Evolutionary conservation across 495 filamentous ascomycete genomes (phyloP).

Genomic region (Neurospora tetrasperma): DNA sequence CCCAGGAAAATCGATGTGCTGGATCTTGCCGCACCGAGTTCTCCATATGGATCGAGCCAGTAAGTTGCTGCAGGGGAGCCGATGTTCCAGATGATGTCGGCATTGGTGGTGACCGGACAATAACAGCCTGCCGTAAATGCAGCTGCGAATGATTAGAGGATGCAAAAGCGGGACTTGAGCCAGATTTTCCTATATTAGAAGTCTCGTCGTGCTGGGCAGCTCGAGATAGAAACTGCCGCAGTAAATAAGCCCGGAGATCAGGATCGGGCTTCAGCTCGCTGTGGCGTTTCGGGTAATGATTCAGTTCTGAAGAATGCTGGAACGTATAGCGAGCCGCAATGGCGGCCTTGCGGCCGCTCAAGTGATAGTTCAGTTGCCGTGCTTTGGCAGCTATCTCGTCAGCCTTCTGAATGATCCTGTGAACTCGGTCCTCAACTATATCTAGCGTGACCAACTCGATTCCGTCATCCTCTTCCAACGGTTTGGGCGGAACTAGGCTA

Average conservation of each 20-base stretch:
- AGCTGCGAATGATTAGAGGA: background rate
- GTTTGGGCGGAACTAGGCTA: constrained; percentile 58
- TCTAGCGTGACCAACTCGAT: constrained; percentile 76
- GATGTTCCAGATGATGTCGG: background rate
- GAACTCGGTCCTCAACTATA: constrained; percentile 67
- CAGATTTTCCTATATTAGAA: background rate
- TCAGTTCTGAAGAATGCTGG: background rate
- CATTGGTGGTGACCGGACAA: background rate
- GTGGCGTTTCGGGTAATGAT: background rate
- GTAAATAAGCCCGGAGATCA: constrained; percentile 31
- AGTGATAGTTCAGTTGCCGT: constrained; percentile 69
- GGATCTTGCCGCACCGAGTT: constrained; percentile 18
- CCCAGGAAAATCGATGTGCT: background rate
- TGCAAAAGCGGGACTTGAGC: background rate
- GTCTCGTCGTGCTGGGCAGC: background rate
- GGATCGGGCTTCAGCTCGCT: constrained; percentile 17
- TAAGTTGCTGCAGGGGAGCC: background rate
- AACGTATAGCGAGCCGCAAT: constrained; percentile 35
- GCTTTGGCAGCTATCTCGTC: constrained; percentile 71
- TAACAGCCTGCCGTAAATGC: background rate
- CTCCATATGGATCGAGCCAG: background rate
- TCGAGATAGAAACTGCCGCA: constrained; percentile 31
- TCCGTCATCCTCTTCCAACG: constrained; percentile 75
- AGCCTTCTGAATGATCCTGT: constrained; percentile 64
- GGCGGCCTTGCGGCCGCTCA: constrained; percentile 63